These are phyloP conservation scores for Polytrichum formosum DNA, from an alignment of 225 moss, liverwort and hornwort species.

Conservation along the genomic window DNA sequence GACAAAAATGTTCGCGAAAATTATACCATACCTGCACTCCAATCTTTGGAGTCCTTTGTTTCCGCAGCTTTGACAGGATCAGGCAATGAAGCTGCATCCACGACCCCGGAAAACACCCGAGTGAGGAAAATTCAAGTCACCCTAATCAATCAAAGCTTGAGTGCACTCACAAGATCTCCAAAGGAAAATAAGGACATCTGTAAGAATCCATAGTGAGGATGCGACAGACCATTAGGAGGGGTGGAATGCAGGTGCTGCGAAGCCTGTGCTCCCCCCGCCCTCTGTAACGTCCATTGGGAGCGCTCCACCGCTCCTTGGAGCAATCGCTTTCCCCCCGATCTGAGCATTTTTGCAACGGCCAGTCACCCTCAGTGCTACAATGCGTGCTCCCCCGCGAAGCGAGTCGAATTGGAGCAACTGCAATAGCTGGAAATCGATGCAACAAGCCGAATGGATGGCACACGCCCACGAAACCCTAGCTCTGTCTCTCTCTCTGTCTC, in stretches of 20 bases:
- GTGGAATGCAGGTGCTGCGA: constrained; percentile 6
- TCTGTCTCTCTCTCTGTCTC: too few relatives aligned
- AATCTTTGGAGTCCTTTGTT: constrained; percentile 48
- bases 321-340: constrained; percentile 8
- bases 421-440: too few relatives aligned
- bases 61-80: constrained; percentile 30
- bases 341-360: constrained; percentile 3
- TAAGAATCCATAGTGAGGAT: background rate
- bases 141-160: background rate
- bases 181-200: background rate
- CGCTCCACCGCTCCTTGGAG: constrained; percentile 5
- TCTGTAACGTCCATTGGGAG: background rate
- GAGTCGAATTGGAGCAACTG: too few relatives aligned
- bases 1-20: background rate
- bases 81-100: constrained; percentile 20
- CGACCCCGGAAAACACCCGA: background rate
- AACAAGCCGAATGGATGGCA: too few relatives aligned
- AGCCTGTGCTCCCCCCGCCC: constrained; percentile 1
- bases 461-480: too few relatives aligned
- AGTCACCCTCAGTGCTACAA: background rate
- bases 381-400: too few relatives aligned
- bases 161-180: background rate
- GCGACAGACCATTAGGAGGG: background rate
- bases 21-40: constrained; percentile 36
- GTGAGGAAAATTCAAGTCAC: background rate